Conservation (phyloP, 2,329 filamentous ascomycete genomes). For the Fusarium sp. region DNA sequence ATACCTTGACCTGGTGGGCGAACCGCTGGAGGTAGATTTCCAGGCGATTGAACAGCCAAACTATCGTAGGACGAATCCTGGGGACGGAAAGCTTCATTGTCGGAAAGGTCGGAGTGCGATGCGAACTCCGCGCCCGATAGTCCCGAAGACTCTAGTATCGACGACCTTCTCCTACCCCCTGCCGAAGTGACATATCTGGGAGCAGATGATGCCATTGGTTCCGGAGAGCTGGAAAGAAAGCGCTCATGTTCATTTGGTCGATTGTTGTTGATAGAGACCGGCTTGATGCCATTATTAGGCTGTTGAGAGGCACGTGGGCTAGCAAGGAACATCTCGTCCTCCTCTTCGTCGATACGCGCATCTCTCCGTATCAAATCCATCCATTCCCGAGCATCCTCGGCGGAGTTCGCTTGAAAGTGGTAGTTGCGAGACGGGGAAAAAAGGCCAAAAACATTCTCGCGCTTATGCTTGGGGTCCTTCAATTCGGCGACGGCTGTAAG, state of each 20-base stretch:
- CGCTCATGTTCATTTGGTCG: conserved; percentile 54
- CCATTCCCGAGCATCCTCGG: conserved; percentile 86
- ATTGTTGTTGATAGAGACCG: conserved; percentile 37
- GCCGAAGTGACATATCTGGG: conserved; percentile 49
- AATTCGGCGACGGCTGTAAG: conserved; percentile 91
- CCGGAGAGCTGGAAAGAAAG: conserved; percentile 70
- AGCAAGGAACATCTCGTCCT: conserved; percentile 82
- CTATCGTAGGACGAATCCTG: conserved; percentile 66
- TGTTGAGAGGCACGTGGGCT: conserved; percentile 69
- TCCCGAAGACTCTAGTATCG: conserved; percentile 73
- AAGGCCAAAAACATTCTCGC: conserved; percentile 88
- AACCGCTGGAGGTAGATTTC: conserved; percentile 27
- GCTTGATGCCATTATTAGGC: conserved; percentile 49
- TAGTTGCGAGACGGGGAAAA: conserved; percentile 93
- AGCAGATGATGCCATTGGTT: conserved; percentile 57
- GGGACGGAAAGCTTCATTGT: conserved; percentile 66
- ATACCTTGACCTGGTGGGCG: conserved; percentile 51
- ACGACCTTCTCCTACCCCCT: conserved; percentile 65
- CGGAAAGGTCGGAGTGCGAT: conserved; percentile 90
- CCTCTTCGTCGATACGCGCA: conserved; percentile 87
- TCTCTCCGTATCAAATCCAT: conserved; percentile 82
- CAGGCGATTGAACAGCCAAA: conserved; percentile 56
- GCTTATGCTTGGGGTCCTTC: conserved; percentile 88
- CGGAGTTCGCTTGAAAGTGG: conserved; percentile 82
- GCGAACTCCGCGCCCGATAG: conserved; percentile 74